Evolutionary conservation across 148 eudicot genomes (phyloP).

Genomic region (Vaccinium macrocarpon): DNA sequence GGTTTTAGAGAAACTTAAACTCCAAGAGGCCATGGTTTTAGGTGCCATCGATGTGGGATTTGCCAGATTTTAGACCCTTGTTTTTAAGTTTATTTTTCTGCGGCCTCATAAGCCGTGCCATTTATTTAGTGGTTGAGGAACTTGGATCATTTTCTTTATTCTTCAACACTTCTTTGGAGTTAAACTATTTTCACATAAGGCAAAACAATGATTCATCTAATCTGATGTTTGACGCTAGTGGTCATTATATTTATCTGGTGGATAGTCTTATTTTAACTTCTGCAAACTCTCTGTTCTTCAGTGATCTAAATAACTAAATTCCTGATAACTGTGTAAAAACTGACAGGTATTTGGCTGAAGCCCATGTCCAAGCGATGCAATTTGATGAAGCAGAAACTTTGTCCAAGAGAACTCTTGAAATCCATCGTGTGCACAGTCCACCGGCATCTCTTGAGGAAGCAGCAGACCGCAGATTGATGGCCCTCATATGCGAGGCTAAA

Average conservation of each 20-base stretch:
- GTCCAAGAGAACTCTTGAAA: slow-evolving; percentile 84
- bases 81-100: not conserved
- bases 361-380: slow-evolving; percentile 97
- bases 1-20: not conserved
- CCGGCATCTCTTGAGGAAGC: slow-evolving; percentile 98
- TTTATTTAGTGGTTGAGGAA: not conserved
- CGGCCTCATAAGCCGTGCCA: not conserved
- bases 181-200: not conserved
- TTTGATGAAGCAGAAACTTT: slow-evolving; percentile 89
- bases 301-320: not conserved
- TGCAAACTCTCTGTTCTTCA: not conserved
- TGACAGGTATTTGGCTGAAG: slow-evolving; percentile 88
- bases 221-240: not conserved
- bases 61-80: not conserved
- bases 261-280: slow-evolving; percentile 2
- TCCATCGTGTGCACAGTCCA: slow-evolving; percentile 83
- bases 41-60: not conserved
- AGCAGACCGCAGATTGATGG: slow-evolving; percentile 97
- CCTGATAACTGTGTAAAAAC: not conserved
- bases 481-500: slow-evolving; percentile 95
- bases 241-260: not conserved
- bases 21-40: not conserved
- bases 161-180: not conserved
- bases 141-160: not conserved
- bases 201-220: not conserved